Percentiles rank a stretch among this genome's conserved stretches.
Conservation (phyloP, 306 rosid species). For the Quercus rubra region DNA sequence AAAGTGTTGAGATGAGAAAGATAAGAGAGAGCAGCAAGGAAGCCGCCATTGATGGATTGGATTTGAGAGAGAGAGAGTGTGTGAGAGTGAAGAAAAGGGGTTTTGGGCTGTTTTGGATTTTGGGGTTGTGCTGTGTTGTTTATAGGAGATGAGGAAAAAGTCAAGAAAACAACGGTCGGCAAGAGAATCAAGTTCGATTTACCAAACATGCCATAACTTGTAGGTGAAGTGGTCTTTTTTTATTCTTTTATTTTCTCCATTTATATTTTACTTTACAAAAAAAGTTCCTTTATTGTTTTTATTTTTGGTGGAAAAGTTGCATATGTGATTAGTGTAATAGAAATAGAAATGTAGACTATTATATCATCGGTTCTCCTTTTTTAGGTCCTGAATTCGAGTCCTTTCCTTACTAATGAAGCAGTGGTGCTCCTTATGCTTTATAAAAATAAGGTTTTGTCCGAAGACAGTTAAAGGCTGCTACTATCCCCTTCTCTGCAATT, state of each 20-base stretch:
- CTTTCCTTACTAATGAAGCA: too few species aligned
- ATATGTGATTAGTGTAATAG: too few species aligned
- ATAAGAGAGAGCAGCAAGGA: constrained; percentile 22
- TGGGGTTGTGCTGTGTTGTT: background rate
- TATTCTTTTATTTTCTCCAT: background rate
- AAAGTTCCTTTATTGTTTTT: too few species aligned
- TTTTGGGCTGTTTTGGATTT: background rate
- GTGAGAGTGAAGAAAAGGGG: background rate
- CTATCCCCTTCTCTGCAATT: too few species aligned
- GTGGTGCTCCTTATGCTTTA: too few species aligned
- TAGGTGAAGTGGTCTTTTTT: background rate
- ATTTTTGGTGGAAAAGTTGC: too few species aligned
- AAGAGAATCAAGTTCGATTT: constrained; percentile 30
- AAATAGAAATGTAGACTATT: too few species aligned
- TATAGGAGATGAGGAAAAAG: background rate
- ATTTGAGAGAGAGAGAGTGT: background rate
- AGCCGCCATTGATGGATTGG: constrained; percentile 21
- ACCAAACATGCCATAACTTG: constrained; percentile 11
- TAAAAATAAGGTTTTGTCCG: too few species aligned
- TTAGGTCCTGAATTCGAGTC: too few species aligned
- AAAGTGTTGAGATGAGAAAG: constrained; percentile 22
- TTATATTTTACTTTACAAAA: background rate
- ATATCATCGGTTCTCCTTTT: too few species aligned
- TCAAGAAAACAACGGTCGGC: background rate
- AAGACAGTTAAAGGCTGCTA: too few species aligned